Percentiles rank a stretch among this genome's conserved stretches.
These are phyloP conservation scores for Neurospora tetraspora DNA, from an alignment of 495 filamentous ascomycete genomes.

Conservation along the genomic window DNA sequence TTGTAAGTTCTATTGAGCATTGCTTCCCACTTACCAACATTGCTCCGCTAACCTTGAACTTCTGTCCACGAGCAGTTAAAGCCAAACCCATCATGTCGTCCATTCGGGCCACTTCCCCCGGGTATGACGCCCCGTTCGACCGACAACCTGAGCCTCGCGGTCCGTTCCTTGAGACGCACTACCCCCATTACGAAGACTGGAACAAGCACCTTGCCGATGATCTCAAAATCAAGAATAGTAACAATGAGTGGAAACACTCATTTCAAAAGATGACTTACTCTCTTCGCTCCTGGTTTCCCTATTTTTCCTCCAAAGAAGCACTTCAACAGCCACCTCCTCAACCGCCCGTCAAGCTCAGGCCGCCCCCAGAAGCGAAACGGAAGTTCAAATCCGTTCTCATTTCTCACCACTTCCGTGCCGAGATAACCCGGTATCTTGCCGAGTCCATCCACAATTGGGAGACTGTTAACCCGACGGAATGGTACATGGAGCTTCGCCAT, in stretches of 20 bases:
- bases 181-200: background rate
- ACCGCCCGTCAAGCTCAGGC: background rate
- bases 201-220: background rate
- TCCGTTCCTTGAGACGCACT: too few species aligned
- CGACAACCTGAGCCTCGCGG: too few species aligned
- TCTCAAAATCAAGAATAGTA: background rate
- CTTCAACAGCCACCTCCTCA: background rate
- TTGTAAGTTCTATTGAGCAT: too few species aligned
- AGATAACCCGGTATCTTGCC: background rate
- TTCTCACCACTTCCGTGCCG: background rate
- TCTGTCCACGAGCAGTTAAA: too few species aligned
- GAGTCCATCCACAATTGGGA: background rate
- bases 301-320: background rate
- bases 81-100: background rate
- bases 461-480: background rate
- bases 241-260: background rate
- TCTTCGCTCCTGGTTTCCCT: background rate
- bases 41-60: too few species aligned
- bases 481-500: background rate
- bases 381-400: background rate
- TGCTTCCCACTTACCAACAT: too few species aligned
- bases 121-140: background rate
- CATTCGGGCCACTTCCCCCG: too few species aligned
- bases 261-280: background rate
- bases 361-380: background rate